These are phyloP conservation scores for Cystofilobasidium macerans DNA, from an alignment of 768 basidiomycete species.

Conservation along the genomic window DNA sequence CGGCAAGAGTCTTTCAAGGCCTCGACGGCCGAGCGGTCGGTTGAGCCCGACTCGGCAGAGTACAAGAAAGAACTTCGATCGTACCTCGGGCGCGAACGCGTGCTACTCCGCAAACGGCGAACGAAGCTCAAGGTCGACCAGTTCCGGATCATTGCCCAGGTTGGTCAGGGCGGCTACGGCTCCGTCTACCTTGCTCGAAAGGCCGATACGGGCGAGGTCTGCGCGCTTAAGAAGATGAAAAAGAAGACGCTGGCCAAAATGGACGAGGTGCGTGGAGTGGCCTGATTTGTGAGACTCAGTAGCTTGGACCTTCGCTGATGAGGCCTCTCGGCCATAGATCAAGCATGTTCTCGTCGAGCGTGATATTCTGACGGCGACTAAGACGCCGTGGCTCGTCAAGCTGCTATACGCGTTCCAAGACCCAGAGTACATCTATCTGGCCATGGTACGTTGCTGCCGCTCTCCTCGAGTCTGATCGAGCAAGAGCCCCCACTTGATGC, in stretches of 20 bases:
- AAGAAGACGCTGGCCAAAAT: slow-evolving; percentile 92
- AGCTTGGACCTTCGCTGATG: not conserved
- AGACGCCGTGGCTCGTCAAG: slow-evolving; percentile 92
- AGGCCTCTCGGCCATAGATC: slow-evolving; percentile 48
- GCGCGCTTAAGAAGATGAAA: slow-evolving; percentile 93
- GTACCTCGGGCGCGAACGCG: slow-evolving; percentile 87
- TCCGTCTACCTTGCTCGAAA: slow-evolving; percentile 94
- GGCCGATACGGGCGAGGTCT: slow-evolving; percentile 89
- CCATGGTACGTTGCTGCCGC: slow-evolving; percentile 50
- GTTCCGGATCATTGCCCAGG: slow-evolving; percentile 96
- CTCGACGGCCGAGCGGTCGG: slow-evolving; percentile 60
- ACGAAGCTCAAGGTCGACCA: slow-evolving; percentile 87
- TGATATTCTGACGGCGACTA: slow-evolving; percentile 92
- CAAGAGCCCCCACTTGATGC: no score
- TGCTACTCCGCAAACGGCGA: slow-evolving; percentile 77
- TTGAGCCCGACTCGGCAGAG: slow-evolving; percentile 26
- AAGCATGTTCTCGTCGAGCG: slow-evolving; percentile 97
- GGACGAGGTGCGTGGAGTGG: slow-evolving; percentile 67
- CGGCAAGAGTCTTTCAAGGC: slow-evolving; percentile 62
- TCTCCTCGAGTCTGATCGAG: not conserved
- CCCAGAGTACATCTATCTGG: slow-evolving; percentile 76
- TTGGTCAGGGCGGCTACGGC: slow-evolving; percentile 97
- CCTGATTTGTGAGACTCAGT: not conserved
- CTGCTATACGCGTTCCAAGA: slow-evolving; percentile 97
- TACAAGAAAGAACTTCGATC: slow-evolving; percentile 69